phyloP scores from a whole-genome alignment of 225 moss, liverwort and hornwort genomes.

The Marchantia polymorpha region DNA sequence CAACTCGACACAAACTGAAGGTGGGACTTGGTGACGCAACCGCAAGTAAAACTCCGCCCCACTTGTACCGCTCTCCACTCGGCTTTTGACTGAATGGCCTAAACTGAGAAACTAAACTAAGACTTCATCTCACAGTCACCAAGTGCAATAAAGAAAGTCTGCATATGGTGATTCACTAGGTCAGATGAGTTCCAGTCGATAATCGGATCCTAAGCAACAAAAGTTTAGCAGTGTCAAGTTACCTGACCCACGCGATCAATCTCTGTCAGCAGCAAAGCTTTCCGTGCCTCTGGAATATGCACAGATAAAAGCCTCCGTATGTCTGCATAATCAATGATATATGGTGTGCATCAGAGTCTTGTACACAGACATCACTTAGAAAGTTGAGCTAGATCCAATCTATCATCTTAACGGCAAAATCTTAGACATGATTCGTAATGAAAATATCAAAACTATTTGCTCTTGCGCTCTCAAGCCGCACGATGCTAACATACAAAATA shows the following conservation, averaged over 20 bases:
- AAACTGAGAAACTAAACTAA: not conserved
- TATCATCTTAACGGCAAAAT: not conserved
- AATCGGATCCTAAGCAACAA: not conserved
- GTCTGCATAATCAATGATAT: constrained; percentile 42
- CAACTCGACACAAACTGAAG: constrained; percentile 30
- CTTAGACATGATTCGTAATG: not conserved
- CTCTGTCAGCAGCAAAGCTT: constrained; percentile 81
- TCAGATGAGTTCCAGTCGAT: not conserved
- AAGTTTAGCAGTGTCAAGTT: constrained; percentile 2
- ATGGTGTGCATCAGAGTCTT: not conserved
- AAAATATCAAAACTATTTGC: not conserved
- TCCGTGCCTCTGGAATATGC: constrained; percentile 95
- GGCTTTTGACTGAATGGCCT: not conserved
- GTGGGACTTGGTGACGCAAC: not conserved
- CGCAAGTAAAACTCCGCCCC: not conserved
- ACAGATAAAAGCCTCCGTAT: constrained; percentile 71
- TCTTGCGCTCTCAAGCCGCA: not conserved
- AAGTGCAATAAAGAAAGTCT: not conserved
- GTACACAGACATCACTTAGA: not conserved
- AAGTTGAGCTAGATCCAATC: not conserved
- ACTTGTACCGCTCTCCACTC: not conserved
- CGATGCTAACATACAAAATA: not conserved
- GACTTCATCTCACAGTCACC: not conserved
- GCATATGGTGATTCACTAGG: not conserved
- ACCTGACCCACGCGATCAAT: constrained; percentile 98